Evolutionary conservation across 495 filamentous ascomycete species (phyloP).

Genomic region (Neurospora sp.): DNA sequence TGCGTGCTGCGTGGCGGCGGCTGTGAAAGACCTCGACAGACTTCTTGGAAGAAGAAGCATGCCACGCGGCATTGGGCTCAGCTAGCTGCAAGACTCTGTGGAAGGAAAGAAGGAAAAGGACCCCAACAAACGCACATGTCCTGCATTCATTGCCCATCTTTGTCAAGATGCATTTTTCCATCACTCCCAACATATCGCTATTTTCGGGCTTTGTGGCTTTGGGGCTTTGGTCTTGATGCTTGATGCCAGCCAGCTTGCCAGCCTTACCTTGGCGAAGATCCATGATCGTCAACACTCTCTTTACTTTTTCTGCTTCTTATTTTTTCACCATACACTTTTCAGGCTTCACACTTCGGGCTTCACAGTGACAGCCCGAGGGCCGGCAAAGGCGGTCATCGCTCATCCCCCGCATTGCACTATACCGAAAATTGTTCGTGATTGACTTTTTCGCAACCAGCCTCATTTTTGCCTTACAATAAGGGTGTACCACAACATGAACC

Average conservation of each 20-base stretch:
- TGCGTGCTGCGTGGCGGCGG: not conserved
- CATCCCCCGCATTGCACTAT: not conserved
- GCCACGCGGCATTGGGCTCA: not conserved
- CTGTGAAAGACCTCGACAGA: not conserved
- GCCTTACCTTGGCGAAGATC: not conserved
- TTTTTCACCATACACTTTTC: not conserved
- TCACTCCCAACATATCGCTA: not conserved
- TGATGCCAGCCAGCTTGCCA: too few relatives aligned
- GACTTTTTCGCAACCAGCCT: not conserved
- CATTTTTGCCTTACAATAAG: not conserved
- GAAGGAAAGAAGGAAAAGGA: not conserved
- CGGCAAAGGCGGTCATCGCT: not conserved
- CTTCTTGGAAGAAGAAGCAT: not conserved
- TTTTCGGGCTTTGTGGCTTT: not conserved
- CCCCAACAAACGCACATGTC: not conserved
- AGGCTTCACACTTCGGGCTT: not conserved
- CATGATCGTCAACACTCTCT: not conserved
- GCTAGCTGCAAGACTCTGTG: not conserved
- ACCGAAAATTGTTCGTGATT: not conserved
- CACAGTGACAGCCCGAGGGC: not conserved
- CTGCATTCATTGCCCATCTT: not conserved
- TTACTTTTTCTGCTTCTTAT: not conserved
- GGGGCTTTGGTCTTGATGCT: too few relatives aligned
- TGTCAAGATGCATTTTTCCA: not conserved
- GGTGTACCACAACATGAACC: not conserved